Base-by-base conservation (phyloP, 305 asterid species). In the Rubia tinctorum region DNA sequence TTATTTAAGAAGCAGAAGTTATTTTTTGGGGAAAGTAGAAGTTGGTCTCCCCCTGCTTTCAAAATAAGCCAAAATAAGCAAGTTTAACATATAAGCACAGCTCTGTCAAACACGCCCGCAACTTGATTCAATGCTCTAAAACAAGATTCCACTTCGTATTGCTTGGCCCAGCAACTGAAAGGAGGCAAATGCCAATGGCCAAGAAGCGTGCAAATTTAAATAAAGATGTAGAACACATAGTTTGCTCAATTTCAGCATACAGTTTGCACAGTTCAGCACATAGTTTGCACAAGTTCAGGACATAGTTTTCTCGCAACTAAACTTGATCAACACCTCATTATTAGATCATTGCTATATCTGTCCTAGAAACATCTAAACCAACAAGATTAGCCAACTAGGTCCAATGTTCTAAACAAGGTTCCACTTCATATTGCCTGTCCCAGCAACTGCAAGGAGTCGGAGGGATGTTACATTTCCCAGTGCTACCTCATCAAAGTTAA, bases 121-220 rank as follows among this genome's bases (percentile, higher is more conserved):
- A 93, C 83, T 86, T 88, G 82, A 80, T 84, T 94, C 96, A 91
- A 66, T 82, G 77, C 73, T 90, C 86, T 23, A 76, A 73, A 39
- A 83, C 91, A 82, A 84, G 96, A 1, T 27, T 27, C 30, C 39
- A 34, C 39, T 34, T 34, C 30, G 39, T 34, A 34, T 34, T 34
- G 39, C 5, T 34, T 34, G 39, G 2, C 39, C 39, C 39, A 34
- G 39, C 39, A 34, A 34, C 39, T 34, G 39, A 34, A 34, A 5
- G 39, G 39, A 34, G 39, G 39, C 5, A 68, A 93, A 84, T 23
- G 97, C 97, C 80, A 93, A 96, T 91, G 47, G 98, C 91, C 96
- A 93, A 91, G 84, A 91, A 91, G 42, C 97, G 92, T 23, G 98
- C 97, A 96, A 91, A 89, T 82, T 90, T 93, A 43, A 96, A 93